These are phyloP conservation scores for Clathrospora elynae DNA, from an alignment of 2,329 filamentous ascomycete species.

Conservation along the genomic window DNA sequence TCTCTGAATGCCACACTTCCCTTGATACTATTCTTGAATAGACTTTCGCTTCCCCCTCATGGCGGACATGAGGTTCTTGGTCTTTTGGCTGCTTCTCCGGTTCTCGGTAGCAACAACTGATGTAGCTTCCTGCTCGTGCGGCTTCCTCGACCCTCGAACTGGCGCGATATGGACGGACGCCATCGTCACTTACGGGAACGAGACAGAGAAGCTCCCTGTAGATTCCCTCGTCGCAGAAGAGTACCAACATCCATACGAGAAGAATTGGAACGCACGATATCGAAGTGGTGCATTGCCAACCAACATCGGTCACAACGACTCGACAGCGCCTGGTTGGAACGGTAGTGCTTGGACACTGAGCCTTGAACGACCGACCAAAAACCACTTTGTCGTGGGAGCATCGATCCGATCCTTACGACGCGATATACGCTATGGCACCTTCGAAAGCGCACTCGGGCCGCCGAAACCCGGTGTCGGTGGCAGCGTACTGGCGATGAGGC, in stretches of 20 bases:
- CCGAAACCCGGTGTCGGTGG: slow-evolving; percentile 44
- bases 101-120: slow-evolving; percentile 9
- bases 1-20: no score
- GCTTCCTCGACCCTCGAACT: slow-evolving; percentile 48
- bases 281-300: slow-evolving; percentile 46
- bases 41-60: no score
- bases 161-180: slow-evolving; percentile 51
- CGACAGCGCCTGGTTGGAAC: slow-evolving; percentile 11
- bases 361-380: slow-evolving; percentile 29
- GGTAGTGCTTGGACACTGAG: slow-evolving; percentile 35
- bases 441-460: slow-evolving; percentile 48
- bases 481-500: slow-evolving; percentile 50
- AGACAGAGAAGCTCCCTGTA: slow-evolving; percentile 39
- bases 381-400: slow-evolving; percentile 50
- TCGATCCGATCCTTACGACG: slow-evolving; percentile 48
- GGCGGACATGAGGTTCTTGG: no score
- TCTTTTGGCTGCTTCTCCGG: slow-evolving; percentile 1
- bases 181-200: slow-evolving; percentile 55
- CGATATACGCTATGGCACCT: slow-evolving; percentile 54
- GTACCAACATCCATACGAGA: slow-evolving; percentile 51
- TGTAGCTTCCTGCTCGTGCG: slow-evolving; percentile 47
- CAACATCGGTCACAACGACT: slow-evolving; percentile 44
- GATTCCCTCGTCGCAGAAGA: slow-evolving; percentile 45
- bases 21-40: no score
- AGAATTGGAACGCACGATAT: slow-evolving; percentile 50